Conservation (phyloP, 2,329 filamentous ascomycete genomes). For the Neonectria neomacrospora region DNA sequence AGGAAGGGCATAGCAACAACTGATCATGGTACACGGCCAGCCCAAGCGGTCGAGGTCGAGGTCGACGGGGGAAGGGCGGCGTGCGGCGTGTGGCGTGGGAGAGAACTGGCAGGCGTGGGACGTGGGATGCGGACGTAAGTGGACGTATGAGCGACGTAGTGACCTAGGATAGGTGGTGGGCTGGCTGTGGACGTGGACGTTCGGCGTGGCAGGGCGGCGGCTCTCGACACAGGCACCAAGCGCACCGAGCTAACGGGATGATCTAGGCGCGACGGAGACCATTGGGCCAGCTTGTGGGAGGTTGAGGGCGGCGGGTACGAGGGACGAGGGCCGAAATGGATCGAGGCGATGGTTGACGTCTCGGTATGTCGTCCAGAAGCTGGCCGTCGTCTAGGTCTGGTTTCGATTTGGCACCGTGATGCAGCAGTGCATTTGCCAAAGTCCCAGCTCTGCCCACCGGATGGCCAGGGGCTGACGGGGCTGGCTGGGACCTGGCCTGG, state of each 20-base stretch:
- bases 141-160: slow-evolving; percentile 14
- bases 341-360: slow-evolving; percentile 11
- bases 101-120: slow-evolving; percentile 2
- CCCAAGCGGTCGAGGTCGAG: slow-evolving; percentile 30
- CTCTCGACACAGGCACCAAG: slow-evolving; percentile 36
- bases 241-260: slow-evolving; percentile 43
- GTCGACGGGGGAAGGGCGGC: slow-evolving; percentile 7
- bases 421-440: slow-evolving; percentile 12
- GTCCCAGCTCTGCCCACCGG: slow-evolving; percentile 10
- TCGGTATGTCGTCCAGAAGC: slow-evolving; percentile 14
- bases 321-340: slow-evolving; percentile 8
- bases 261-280: slow-evolving; percentile 34
- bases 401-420: slow-evolving; percentile 15
- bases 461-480: slow-evolving; percentile 15
- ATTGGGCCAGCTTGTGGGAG: slow-evolving; percentile 35
- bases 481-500: not conserved
- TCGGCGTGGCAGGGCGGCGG: slow-evolving; percentile 33
- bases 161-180: slow-evolving; percentile 14
- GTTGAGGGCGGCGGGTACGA: not conserved
- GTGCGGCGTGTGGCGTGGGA: slow-evolving; percentile 19
- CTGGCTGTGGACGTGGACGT: slow-evolving; percentile 23
- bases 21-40: slow-evolving; percentile 53
- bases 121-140: slow-evolving; percentile 3
- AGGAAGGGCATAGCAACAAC: slow-evolving; percentile 66
- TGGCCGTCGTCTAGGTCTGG: slow-evolving; percentile 15